Base-by-base conservation (phyloP, 345 rosid species). In the Hirschfeldia incana region DNA sequence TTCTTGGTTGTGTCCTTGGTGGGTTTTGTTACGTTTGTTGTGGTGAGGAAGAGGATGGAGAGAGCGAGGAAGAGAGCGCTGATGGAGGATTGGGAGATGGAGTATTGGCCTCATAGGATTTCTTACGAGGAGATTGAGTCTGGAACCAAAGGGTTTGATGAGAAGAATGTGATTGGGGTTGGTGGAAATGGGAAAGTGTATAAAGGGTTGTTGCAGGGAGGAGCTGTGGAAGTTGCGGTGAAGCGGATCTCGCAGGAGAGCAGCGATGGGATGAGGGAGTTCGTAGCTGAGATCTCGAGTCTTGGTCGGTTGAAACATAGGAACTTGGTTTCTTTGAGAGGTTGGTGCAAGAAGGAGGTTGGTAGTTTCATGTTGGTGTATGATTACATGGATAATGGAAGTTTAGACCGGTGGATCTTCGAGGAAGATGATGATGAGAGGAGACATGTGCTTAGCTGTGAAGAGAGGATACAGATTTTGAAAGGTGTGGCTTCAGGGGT, bases 61-160 rank as follows among this genome's bases (percentile, higher is more conserved):
- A 87, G 3, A 34, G 89, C 83, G 0, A 80, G 83, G 76, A 87
- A 84, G 81, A 85, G 84, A 73, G 95, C 84, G 1, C 85, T 80
- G 66, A 88, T 88, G 88, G 97, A 94, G 76, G 91, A 86, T 4
- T 94, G 97, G 96, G 98, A 94, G 72, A 78, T 87, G 84, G 97
- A 94, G 83, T 94, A 92, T 70, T 92, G 98, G 97, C 96, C 98
- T 0, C 93, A 94, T 26, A 16, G 90, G 75, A 84, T 90, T 4
- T 30, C 85, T 1, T 88, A 86, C 36, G 86, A 84, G 65, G 89
- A 94, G 77, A 88, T 90, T 4, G 89, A 87, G 26, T 80, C 87
- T 0, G 89, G 91, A 2, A 89, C 94, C 16, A 82, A 80, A 0
- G 87, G 88, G 2, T 89, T 94, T n/a, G 69, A 80, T 0, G 98